These are phyloP conservation scores for Paraurostyla sp. DNA, from an alignment of 73 alveolate species.

Conservation along the genomic window DNA sequence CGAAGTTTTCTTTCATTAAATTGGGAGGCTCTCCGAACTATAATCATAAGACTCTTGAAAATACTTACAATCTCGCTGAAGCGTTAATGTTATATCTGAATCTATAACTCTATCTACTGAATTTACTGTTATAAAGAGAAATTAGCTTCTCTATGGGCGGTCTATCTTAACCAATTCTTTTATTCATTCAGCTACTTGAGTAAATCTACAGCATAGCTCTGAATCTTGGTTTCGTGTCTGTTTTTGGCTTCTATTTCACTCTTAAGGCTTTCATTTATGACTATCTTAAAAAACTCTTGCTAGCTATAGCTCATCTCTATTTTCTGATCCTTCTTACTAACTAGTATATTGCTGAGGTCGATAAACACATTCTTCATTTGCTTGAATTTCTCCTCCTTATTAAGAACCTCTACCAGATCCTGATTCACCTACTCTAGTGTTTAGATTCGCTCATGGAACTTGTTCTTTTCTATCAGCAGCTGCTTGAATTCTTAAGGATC, in stretches of 20 bases:
- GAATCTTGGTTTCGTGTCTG: background rate
- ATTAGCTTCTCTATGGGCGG: too few relatives aligned
- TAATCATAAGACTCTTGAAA: too few relatives aligned
- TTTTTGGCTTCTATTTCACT: background rate
- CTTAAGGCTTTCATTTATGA: background rate
- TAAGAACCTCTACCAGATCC: background rate
- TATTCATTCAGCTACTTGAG: background rate
- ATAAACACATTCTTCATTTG: background rate
- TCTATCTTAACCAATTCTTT: background rate
- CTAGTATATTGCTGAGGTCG: background rate
- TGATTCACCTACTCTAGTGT: background rate
- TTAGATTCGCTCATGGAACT: background rate
- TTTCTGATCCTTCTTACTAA: background rate
- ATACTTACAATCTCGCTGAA: too few relatives aligned
- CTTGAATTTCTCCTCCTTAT: background rate
- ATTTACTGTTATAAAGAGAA: too few relatives aligned
- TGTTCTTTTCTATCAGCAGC: background rate
- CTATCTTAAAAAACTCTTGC: background rate
- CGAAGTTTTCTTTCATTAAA: too few relatives aligned
- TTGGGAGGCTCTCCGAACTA: too few relatives aligned
- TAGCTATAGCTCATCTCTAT: conserved; percentile 3
- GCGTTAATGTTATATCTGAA: too few relatives aligned
- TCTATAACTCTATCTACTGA: too few relatives aligned
- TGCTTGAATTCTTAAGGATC: background rate
- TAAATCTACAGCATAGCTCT: background rate